Conservation (phyloP, 305 asterid species). For the Fraxinus nigra region DNA sequence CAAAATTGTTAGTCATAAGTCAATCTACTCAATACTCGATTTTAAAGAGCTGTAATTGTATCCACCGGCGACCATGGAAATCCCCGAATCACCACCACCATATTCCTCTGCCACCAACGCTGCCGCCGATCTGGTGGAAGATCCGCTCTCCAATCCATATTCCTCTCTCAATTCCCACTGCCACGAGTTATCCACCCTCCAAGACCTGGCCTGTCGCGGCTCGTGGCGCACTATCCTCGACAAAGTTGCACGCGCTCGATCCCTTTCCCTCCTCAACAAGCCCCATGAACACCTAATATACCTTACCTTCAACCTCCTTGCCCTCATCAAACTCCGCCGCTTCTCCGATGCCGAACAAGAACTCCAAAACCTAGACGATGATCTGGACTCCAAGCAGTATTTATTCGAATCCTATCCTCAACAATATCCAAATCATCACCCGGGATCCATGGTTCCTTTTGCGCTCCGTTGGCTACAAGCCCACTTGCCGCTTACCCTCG, state of each 20-base stretch:
- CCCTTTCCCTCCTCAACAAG: constrained; percentile 68
- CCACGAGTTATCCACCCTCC: constrained; percentile 69
- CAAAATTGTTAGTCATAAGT: not conserved
- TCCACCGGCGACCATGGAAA: constrained; percentile 34
- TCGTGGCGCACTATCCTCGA: constrained; percentile 88
- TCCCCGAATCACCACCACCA: constrained; percentile 29
- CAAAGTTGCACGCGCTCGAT: constrained; percentile 83
- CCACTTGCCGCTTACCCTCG: constrained; percentile 70
- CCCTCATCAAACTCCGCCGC: constrained; percentile 85
- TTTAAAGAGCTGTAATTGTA: not conserved
- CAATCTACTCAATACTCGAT: not conserved
- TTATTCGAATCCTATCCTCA: constrained; percentile 58
- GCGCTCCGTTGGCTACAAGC: constrained; percentile 93
- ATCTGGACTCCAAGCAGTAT: constrained; percentile 54
- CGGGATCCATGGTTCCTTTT: constrained; percentile 87
- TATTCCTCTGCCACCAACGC: constrained; percentile 16
- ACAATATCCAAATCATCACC: constrained; percentile 56
- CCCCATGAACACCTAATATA: constrained; percentile 90
- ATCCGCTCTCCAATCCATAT: constrained; percentile 63
- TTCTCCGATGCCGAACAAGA: constrained; percentile 73
- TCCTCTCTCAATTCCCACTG: constrained; percentile 69
- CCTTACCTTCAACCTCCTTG: constrained; percentile 78
- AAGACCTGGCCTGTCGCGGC: constrained; percentile 93
- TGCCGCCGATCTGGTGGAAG: constrained; percentile 33
- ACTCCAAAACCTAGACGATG: constrained; percentile 59